phyloP scores from a whole-genome alignment of 306 rosid species.

The Castanea mollissima region DNA sequence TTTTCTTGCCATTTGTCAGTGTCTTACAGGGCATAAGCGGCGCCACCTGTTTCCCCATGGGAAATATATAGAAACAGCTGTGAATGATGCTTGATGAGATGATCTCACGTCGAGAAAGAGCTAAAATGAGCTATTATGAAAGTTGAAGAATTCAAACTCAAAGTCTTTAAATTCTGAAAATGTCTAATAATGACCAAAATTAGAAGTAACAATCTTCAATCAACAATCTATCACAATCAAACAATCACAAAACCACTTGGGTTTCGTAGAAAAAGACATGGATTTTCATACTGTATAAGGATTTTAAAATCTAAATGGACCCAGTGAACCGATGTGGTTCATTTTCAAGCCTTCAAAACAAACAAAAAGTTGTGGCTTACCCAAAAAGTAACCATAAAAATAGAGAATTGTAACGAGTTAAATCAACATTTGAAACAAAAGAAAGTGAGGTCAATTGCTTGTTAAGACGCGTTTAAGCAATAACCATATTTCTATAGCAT shows the following conservation, averaged over 20 bases:
- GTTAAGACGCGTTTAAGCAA: background rate
- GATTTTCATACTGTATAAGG: background rate
- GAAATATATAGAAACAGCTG: background rate
- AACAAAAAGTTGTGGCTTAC: background rate
- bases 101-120: background rate
- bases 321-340: background rate
- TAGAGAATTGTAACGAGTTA: too few species aligned
- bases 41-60: background rate
- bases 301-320: background rate
- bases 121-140: background rate
- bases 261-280: background rate
- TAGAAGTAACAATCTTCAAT: background rate
- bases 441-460: background rate
- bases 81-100: background rate
- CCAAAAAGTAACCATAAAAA: background rate
- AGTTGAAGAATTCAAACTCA: too few species aligned
- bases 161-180: too few species aligned
- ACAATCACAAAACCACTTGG: background rate
- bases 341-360: slow-evolving; percentile 10
- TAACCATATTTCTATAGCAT: background rate
- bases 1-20: background rate
- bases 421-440: background rate
- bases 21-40: background rate
- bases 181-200: background rate
- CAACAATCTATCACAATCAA: background rate